These are phyloP conservation scores for Penicillium decumbens DNA, from an alignment of 2,329 filamentous ascomycete species.

Conservation along the genomic window DNA sequence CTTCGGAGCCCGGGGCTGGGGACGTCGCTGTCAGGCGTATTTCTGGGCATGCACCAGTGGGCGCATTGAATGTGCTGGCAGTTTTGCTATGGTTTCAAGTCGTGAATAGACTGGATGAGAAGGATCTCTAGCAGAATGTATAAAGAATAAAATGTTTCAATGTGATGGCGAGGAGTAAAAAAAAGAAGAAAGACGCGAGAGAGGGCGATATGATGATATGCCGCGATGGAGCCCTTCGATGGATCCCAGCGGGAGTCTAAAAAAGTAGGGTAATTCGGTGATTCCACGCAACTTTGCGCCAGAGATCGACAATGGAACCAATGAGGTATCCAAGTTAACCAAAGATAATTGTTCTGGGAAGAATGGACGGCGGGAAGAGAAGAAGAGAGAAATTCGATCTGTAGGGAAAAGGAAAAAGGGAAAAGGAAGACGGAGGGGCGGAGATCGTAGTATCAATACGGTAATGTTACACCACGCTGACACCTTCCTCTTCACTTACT, in stretches of 20 bases:
- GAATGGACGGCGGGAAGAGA: slow-evolving; percentile 6
- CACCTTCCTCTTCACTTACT: neutral
- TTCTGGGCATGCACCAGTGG: slow-evolving; percentile 32
- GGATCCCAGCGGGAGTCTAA: slow-evolving; percentile 23
- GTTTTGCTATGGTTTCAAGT: neutral
- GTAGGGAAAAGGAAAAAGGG: slow-evolving; percentile 10
- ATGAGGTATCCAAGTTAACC: slow-evolving; percentile 2
- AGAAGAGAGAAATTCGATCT: slow-evolving; percentile 18
- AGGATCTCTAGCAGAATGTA: neutral
- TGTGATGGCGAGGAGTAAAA: neutral
- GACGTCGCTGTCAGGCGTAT: slow-evolving; percentile 33
- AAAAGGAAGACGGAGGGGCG: slow-evolving; percentile 20
- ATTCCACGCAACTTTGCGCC: slow-evolving; percentile 5
- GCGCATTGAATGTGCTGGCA: neutral
- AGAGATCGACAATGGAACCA: slow-evolving; percentile 12
- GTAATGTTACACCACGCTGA: slow-evolving; percentile 11
- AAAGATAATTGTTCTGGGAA: neutral
- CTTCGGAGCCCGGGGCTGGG: slow-evolving; percentile 31
- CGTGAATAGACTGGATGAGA: slow-evolving; percentile 8
- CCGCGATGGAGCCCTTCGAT: slow-evolving; percentile 19
- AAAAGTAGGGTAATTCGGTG: slow-evolving; percentile 6
- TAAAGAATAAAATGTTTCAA: neutral
- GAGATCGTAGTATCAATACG: slow-evolving; percentile 12
- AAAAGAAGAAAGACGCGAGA: slow-evolving; percentile 3
- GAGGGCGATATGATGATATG: slow-evolving; percentile 10